phyloP scores from a whole-genome alignment of 257 asterid genomes.

The Cinchona pubescens region DNA sequence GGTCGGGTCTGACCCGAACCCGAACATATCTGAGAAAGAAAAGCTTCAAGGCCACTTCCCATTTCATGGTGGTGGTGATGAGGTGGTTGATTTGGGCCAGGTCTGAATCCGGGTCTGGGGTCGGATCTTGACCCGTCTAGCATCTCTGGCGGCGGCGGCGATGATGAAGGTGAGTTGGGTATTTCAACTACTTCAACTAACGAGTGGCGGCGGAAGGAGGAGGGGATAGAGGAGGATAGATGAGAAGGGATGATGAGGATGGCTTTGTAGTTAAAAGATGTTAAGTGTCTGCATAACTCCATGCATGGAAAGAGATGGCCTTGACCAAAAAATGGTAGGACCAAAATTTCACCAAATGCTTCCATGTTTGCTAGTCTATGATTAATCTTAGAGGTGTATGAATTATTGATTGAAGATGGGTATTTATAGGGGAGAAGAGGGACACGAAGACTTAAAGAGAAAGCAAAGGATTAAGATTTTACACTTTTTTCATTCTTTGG shows the following conservation, averaged over 20 bases:
- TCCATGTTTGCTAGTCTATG: conserved; percentile 28
- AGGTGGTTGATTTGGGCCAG: conserved; percentile 13
- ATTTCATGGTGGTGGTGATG: conserved; percentile 28
- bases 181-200: conserved; percentile 25
- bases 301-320: conserved; percentile 68
- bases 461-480: neutral
- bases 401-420: too few relatives aligned
- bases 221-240: conserved; percentile 54
- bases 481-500: neutral
- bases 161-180: conserved; percentile 27
- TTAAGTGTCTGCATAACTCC: conserved; percentile 59
- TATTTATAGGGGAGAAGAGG: neutral
- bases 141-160: conserved; percentile 10
- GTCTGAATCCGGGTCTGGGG: conserved; percentile 4
- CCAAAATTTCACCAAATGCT: conserved; percentile 43
- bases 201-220: conserved; percentile 19
- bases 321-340: conserved; percentile 76
- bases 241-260: conserved; percentile 56
- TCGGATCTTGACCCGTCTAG: neutral
- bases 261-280: conserved; percentile 39
- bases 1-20: conserved; percentile 33
- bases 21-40: conserved; percentile 31
- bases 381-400: neutral
- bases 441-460: neutral
- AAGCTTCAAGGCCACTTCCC: conserved; percentile 46